Conservation (phyloP, 306 rosid genomes). For the Cicer yamashitae region DNA sequence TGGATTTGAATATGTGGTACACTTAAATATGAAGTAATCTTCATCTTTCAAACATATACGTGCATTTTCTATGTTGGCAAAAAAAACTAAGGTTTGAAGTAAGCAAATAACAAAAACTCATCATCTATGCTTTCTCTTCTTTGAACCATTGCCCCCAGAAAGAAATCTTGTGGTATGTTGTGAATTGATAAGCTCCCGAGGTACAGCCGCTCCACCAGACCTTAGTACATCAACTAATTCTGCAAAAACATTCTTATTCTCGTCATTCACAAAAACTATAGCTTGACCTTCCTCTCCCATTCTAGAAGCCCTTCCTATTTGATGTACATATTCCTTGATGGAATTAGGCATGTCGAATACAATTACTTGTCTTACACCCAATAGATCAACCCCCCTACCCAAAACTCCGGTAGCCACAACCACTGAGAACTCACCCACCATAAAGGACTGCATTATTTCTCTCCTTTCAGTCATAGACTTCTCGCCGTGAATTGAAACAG, state of each 20-base stretch:
- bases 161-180: slow-evolving; percentile 46
- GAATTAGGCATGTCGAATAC: slow-evolving; percentile 90
- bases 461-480: slow-evolving; percentile 86
- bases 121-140: slow-evolving; percentile 50
- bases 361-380: slow-evolving; percentile 77
- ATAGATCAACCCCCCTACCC: slow-evolving; percentile 83
- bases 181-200: slow-evolving; percentile 71
- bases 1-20: background rate
- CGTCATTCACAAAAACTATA: slow-evolving; percentile 72
- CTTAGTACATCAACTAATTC: slow-evolving; percentile 63
- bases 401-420: slow-evolving; percentile 88
- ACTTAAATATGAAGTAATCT: slow-evolving; percentile 16
- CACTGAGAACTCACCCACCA: slow-evolving; percentile 74
- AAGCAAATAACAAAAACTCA: slow-evolving; percentile 30
- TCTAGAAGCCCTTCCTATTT: slow-evolving; percentile 89
- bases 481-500: slow-evolving; percentile 82
- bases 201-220: slow-evolving; percentile 74
- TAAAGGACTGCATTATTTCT: slow-evolving; percentile 70
- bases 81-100: slow-evolving; percentile 6
- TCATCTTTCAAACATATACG: slow-evolving; percentile 28
- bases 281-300: slow-evolving; percentile 86
- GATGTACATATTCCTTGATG: slow-evolving; percentile 80
- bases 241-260: slow-evolving; percentile 65
- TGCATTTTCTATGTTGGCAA: slow-evolving; percentile 35
- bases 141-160: slow-evolving; percentile 48